These are phyloP conservation scores for Hyphopichia fennica DNA, from an alignment of 1,139 yeast genomes.

Conservation along the genomic window DNA sequence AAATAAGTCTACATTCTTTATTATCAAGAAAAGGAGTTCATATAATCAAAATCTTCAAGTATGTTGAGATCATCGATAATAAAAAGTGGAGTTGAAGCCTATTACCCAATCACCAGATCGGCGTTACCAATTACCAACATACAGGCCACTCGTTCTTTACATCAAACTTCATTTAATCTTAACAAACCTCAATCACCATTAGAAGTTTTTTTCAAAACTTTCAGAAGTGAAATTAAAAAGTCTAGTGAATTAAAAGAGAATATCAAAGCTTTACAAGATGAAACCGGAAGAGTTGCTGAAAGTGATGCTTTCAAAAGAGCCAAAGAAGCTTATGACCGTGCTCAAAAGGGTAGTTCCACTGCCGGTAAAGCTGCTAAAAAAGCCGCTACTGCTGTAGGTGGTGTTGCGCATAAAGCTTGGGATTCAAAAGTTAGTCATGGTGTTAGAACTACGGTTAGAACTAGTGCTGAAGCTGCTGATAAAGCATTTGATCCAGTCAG, in stretches of 20 bases:
- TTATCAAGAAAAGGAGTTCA: neutral
- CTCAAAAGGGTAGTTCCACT: constrained; percentile 77
- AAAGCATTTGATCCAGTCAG: constrained; percentile 93
- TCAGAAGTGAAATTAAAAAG: constrained; percentile 86
- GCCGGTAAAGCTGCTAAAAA: constrained; percentile 82
- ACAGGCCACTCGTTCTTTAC: neutral
- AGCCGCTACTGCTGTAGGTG: constrained; percentile 94
- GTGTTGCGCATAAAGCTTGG: constrained; percentile 91
- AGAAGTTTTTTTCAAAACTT: constrained; percentile 91
- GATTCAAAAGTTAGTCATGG: constrained; percentile 90
- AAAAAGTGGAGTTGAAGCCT: constrained; percentile 3
- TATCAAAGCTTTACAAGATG: constrained; percentile 93
- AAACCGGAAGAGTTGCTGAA: constrained; percentile 92
- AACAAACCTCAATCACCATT: constrained; percentile 60
- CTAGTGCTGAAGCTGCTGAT: constrained; percentile 80
- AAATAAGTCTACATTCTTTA: too few relatives aligned
- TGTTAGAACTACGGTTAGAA: constrained; percentile 77
- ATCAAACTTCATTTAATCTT: neutral
- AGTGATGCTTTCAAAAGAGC: constrained; percentile 93
- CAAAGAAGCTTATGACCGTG: constrained; percentile 86
- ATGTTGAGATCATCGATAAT: constrained; percentile 9
- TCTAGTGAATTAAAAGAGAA: constrained; percentile 87
- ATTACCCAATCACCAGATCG: neutral
- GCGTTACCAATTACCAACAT: neutral
- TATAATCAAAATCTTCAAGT: neutral